Base-by-base conservation (phyloP, 768 basidiomycete species). In the Pisolithus orientalis region DNA sequence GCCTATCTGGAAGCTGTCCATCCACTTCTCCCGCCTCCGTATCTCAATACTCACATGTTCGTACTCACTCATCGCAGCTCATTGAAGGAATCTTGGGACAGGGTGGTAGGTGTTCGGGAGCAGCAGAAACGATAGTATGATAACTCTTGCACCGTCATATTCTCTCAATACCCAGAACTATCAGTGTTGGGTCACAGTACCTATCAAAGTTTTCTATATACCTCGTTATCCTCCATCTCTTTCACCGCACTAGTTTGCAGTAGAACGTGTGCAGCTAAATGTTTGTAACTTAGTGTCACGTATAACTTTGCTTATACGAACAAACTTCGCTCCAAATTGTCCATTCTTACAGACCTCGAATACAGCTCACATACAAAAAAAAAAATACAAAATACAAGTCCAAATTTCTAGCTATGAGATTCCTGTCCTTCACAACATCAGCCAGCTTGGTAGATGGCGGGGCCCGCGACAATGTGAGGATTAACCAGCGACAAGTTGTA, bases 21-120 rank as follows among this genome's bases (percentile, higher is more conserved):
- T 62, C 79, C 85, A 0, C 72, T 89, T 16, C 74, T 90, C 24
- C 88, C 88, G 0, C 77, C 79, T 3, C 86, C 87, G 39, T 89
- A 88, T 62, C 65, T 87, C 55, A 78, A 72, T 58, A 80, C 83
- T 52, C 88, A 90, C 53, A 71, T 89, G 65, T 85, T 85, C 17
- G 78, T 87, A 44, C 70, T 88, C 31, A 72, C 77, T 16, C 75
- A 82, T 65, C 76, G 83, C 47, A 80, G 77, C 47, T 86, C 88
- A 24, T 70, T 90, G 52, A 74, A 78, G 59, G 87, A 87, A 64
- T 80, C 84, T 24, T 82, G 80, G 59, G 87, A 88, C 53, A 76
- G 84, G 48, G 81, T 87, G 37, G 72, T 77, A 51, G 67, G 72
- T 40, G 85, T 83, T 27, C 85, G 82, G 71, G 67, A 72, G 47